Percentiles rank a stretch among this genome's conserved stretches.
phyloP scores from a whole-genome alignment of 2,329 filamentous ascomycete species.

The Dactylella cylindrospora region DNA sequence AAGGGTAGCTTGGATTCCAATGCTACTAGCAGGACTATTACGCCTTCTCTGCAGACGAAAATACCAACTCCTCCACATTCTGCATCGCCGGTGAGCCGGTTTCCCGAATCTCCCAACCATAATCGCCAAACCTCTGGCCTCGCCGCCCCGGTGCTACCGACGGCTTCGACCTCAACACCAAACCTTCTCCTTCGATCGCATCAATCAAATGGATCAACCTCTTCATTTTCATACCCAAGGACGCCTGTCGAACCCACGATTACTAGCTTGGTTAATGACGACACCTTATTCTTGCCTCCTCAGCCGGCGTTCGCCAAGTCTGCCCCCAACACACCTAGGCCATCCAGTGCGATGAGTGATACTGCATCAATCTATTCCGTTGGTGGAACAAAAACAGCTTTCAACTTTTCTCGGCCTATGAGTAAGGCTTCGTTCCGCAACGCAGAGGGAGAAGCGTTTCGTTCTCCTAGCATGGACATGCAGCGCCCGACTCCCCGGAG shows the following conservation, averaged over 20 bases:
- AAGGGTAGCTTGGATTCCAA: constrained; percentile 41
- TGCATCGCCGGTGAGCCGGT: not conserved
- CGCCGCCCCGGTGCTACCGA: constrained; percentile 24
- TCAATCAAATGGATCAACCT: not conserved
- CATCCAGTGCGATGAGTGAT: constrained; percentile 66
- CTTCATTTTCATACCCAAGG: constrained; percentile 1
- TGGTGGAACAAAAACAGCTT: constrained; percentile 64
- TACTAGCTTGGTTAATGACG: constrained; percentile 12
- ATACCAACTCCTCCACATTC: constrained; percentile 20
- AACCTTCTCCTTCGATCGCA: constrained; percentile 28
- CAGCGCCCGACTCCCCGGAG: constrained; percentile 6
- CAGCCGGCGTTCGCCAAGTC: constrained; percentile 34
- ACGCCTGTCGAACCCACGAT: constrained; percentile 17
- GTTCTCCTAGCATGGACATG: constrained; percentile 69
- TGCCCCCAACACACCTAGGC: constrained; percentile 54
- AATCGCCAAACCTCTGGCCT: constrained; percentile 16
- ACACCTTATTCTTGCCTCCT: constrained; percentile 32
- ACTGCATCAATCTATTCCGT: constrained; percentile 77
- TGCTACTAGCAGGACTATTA: constrained; percentile 22
- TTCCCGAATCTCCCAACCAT: constrained; percentile 4
- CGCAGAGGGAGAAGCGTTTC: constrained; percentile 66
- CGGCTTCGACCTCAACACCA: constrained; percentile 37
- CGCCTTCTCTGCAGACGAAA: constrained; percentile 7
- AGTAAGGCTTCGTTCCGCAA: constrained; percentile 68
- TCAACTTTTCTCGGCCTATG: constrained; percentile 91